Base-by-base conservation (phyloP, 345 rosid genomes). In the Arabis alpina region DNA sequence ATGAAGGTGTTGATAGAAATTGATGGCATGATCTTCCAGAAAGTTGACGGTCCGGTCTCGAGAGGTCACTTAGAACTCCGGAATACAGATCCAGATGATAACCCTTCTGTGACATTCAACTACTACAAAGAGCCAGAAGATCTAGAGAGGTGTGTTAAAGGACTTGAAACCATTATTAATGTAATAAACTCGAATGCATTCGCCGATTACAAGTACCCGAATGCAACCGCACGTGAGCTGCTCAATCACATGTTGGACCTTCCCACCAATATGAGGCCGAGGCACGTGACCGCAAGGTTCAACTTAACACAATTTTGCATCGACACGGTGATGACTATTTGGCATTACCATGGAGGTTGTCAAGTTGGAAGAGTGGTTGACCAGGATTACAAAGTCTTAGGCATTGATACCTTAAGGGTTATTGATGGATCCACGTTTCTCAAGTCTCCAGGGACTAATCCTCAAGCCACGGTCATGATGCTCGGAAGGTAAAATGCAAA, bases 301-400 rank as follows among this genome's bases (percentile, higher is more conserved):
- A 80, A 88, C 10, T 48, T 92, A 61, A 85, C 78, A 41, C 92
- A 87, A 28, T 87, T 82, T 61, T 86, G 91, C 66, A 79, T 45
- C 3, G 85, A 83, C 69, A 83, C 88, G 1, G 94, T 84, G 34
- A 76, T 68, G 81, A 86, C 91, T 4, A 66, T 86, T n/a, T 88
- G 89, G 89, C 94, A 84, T 62, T 88, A 88, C 43, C 89, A 84
- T 53, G 89, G 89, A 27, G 94, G 94, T 36, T 88, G 94, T 27
- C 88, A 79, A 72, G 84, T 84, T 27, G 81, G 84, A 10, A 77
- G 56, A 44, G 94, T 86, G 13, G 83, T 86, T 0, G 91, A 88
- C 75, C 68, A 10, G 13, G 72, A 86, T 65, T 86, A 82, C 66
- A 82, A 57, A 62, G 94, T 86, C 12, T 6, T 76, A 14, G 89